Base-by-base conservation (phyloP, 305 asterid species). In the Stenogyne calaminthoides region DNA sequence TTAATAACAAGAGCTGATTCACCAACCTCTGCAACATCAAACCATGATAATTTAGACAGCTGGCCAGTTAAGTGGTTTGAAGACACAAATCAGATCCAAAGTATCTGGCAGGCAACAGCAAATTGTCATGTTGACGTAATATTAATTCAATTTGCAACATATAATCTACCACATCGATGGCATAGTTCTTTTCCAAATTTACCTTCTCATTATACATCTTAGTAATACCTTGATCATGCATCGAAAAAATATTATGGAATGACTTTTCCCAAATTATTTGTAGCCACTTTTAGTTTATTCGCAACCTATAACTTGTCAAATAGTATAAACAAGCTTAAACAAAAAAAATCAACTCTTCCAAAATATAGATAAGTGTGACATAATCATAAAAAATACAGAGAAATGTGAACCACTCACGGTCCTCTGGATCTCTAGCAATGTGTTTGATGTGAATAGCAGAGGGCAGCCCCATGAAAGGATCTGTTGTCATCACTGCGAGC, bases 401-500 rank as follows among this genome's bases (percentile, higher is more conserved):
- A 10, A 15, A 16, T 37, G 16, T 25, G 54, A 60, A 40, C 3
- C 39, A 93, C 98, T 87, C 67, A 91, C 97, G 96, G 76, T 88
- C 93, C 16, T 74, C 82, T 0, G 81, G 83, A 71, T 94, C 93
- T 16, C 54, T 9, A 5, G 97, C 86, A 62, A 94, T 87, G 56
- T 16, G 80, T 74, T 94, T 94, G 78, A 94, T 84, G 62, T 94
- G 99, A 71, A 94, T 91, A 18, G 97, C 93, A 69, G 97, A 89
- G 19, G 97, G 61, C 58, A 72, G 75, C 20, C 89, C 97, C 97
- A 94, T 87, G 68, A 91, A 94, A 22, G 97, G 97, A 69, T 91
- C 99, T 12, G 97, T 88, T 2, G 99, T 91, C 9, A 94, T 87
- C 51, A 91, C 97, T 3, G 82, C 97, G 15, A 89, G 91, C 78